Conservation (phyloP, 768 basidiomycete species). For the Suillus spraguei region DNA sequence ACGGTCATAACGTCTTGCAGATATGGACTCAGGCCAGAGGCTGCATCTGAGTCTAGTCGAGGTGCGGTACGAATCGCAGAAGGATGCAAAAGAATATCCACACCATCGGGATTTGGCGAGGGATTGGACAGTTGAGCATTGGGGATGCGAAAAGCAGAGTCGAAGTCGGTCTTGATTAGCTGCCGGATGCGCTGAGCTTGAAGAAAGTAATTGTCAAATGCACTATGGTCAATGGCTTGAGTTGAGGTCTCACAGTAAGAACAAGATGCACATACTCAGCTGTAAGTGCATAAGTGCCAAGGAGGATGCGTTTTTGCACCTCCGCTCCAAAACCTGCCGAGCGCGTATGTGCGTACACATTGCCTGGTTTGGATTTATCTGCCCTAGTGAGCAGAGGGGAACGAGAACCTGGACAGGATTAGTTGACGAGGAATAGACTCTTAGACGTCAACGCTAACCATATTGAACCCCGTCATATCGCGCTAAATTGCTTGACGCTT, state of each 20-base stretch:
- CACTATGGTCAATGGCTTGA: constrained; percentile 46
- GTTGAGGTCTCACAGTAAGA: background rate
- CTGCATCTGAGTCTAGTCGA: constrained; percentile 34
- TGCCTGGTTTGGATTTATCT: constrained; percentile 50
- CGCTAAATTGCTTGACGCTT: constrained; percentile 91
- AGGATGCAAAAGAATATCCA: constrained; percentile 87
- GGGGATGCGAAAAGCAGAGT: constrained; percentile 61
- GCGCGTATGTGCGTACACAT: constrained; percentile 67
- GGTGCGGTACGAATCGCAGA: constrained; percentile 90
- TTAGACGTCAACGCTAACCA: constrained; percentile 46
- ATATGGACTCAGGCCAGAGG: constrained; percentile 58
- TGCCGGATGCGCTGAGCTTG: constrained; percentile 86
- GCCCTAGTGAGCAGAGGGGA: constrained; percentile 43
- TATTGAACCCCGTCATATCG: constrained; percentile 88
- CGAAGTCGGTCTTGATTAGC: constrained; percentile 73
- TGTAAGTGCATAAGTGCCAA: constrained; percentile 90
- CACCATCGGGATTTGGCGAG: constrained; percentile 30
- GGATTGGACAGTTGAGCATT: constrained; percentile 40
- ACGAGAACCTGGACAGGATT: constrained; percentile 47
- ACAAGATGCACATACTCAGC: constrained; percentile 70
- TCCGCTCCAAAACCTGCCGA: constrained; percentile 78
- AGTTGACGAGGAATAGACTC: background rate
- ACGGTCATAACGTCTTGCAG: constrained; percentile 92
- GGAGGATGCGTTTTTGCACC: constrained; percentile 82
- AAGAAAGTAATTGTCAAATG: constrained; percentile 97